Percentiles rank a stretch among this genome's conserved stretches.
Evolutionary conservation across 441 rosid genomes (phyloP).

Genomic region (Kokia cookei): DNA sequence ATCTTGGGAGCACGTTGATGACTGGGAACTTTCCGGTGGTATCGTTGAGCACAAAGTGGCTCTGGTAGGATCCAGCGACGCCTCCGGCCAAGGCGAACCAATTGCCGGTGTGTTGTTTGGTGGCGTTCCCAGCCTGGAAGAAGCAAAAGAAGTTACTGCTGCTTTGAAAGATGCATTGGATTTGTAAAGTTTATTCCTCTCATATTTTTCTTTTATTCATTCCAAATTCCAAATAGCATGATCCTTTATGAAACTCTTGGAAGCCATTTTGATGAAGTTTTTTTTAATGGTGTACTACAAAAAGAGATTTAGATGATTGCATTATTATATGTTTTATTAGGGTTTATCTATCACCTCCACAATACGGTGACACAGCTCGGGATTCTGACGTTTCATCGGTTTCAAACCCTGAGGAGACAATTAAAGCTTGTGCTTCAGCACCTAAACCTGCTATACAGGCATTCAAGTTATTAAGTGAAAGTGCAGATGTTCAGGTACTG

Average conservation of each 20-base stretch:
- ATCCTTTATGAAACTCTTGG: neutral
- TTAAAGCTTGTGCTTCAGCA: conserved; percentile 19
- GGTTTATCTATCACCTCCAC: conserved; percentile 24
- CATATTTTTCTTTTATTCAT: neutral
- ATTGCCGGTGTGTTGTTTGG: conserved; percentile 60
- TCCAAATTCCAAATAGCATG: neutral
- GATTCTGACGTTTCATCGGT: conserved; percentile 11
- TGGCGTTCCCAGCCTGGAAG: conserved; percentile 49
- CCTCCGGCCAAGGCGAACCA: conserved; percentile 16
- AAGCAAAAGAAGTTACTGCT: conserved; percentile 57
- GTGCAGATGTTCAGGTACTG: conserved; percentile 58
- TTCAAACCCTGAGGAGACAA: conserved; percentile 32
- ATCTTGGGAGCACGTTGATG: conserved; percentile 41
- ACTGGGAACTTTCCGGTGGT: conserved; percentile 53
- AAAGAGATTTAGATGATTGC: neutral
- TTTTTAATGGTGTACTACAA: neutral
- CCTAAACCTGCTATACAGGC: conserved; percentile 54
- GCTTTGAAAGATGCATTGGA: conserved; percentile 61
- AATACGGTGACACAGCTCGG: conserved; percentile 12
- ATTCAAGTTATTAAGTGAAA: conserved; percentile 50
- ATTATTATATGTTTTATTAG: conserved; percentile 20
- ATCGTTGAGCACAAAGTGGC: conserved; percentile 22
- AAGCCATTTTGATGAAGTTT: neutral
- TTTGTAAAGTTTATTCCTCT: conserved; percentile 19
- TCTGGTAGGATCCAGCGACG: neutral